Conservation (phyloP, 106 monocot genomes). For the Dendrobium catenatum region DNA sequence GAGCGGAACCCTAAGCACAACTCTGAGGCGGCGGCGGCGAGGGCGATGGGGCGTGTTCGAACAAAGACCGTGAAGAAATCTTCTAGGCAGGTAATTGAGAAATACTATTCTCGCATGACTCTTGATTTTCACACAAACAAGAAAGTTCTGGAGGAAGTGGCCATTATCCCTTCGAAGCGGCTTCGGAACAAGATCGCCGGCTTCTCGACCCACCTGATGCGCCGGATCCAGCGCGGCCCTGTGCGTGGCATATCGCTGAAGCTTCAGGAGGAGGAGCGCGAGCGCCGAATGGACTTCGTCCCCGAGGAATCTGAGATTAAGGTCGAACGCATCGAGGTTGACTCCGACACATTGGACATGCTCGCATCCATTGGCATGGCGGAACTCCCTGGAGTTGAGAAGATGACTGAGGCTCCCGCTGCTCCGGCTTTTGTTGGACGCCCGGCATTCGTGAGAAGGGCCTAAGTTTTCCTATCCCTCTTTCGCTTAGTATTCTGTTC, state of each 20-base stretch:
- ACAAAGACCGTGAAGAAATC: conserved; percentile 30
- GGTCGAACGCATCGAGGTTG: conserved; percentile 19
- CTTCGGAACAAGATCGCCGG: conserved; percentile 29
- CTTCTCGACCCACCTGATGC: conserved; percentile 27
- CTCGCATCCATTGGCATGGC: conserved; percentile 18
- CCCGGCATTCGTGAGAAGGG: not conserved
- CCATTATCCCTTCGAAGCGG: conserved; percentile 30
- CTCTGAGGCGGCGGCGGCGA: not conserved
- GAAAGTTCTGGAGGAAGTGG: conserved; percentile 23
- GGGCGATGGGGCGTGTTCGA: conserved; percentile 19
- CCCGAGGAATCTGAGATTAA: conserved; percentile 19
- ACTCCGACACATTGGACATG: conserved; percentile 24
- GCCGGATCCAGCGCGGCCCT: conserved; percentile 22
- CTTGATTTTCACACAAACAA: conserved; percentile 37
- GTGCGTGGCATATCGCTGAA: conserved; percentile 25
- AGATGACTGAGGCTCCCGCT: not conserved
- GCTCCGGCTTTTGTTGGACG: not conserved
- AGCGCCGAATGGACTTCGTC: conserved; percentile 25
- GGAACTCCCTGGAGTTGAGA: conserved; percentile 20
- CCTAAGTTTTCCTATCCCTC: not conserved
- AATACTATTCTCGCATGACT: conserved; percentile 28
- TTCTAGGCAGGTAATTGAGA: conserved; percentile 19
- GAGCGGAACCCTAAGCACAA: not conserved
- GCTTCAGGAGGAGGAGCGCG: conserved; percentile 31
- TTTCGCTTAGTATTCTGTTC: not conserved